Conservation (phyloP, 1,139 yeast genomes). For the Kodamaea suecica region DNA sequence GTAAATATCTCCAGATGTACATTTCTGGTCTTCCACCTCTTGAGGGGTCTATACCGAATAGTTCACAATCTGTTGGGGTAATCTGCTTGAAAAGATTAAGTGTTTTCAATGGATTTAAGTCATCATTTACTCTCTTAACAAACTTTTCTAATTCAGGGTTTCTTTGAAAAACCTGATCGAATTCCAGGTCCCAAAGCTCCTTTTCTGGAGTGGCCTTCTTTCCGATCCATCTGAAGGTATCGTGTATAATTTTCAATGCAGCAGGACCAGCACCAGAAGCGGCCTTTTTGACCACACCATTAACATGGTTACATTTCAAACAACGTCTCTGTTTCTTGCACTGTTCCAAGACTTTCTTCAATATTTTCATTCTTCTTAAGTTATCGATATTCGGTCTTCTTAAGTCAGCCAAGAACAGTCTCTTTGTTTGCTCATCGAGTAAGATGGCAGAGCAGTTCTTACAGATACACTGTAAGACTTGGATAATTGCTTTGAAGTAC, state of each 20-base stretch:
- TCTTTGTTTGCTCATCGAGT: constrained; percentile 67
- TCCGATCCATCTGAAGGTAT: constrained; percentile 93
- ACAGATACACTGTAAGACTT: constrained; percentile 87
- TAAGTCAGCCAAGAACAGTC: constrained; percentile 69
- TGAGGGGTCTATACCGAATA: constrained; percentile 84
- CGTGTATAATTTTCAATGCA: constrained; percentile 91
- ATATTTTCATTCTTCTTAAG: constrained; percentile 81
- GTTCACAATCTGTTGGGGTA: constrained; percentile 82
- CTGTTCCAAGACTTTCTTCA: constrained; percentile 82
- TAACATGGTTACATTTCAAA: constrained; percentile 77
- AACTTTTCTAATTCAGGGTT: constrained; percentile 90
- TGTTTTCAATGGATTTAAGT: constrained; percentile 89
- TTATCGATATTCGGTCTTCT: constrained; percentile 90
- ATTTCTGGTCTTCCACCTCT: constrained; percentile 93
- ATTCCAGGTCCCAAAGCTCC: constrained; percentile 79
- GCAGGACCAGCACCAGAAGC: constrained; percentile 92
- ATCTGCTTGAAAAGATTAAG: constrained; percentile 84
- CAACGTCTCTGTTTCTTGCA: constrained; percentile 95
- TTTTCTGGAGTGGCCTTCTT: constrained; percentile 87
- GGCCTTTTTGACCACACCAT: constrained; percentile 97
- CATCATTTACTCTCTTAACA: constrained; percentile 85
- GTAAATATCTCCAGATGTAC: constrained; percentile 94
- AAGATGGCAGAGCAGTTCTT: constrained; percentile 82
- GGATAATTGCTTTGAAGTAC: constrained; percentile 87
- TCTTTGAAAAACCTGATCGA: constrained; percentile 63